Base-by-base conservation (phyloP, 768 basidiomycete species). In the Mycena latifolia region DNA sequence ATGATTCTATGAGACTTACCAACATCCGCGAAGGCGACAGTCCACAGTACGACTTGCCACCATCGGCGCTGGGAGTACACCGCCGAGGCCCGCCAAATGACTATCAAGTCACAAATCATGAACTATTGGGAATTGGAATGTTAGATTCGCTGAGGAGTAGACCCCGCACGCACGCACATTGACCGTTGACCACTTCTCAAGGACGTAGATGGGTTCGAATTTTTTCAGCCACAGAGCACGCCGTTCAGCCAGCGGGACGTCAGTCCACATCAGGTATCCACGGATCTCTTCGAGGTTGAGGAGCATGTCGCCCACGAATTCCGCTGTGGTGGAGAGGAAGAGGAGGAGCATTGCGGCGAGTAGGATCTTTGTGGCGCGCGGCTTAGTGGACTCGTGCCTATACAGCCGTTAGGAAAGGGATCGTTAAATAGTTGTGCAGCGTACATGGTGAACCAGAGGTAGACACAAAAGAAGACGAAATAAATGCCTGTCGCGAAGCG, bases 41-140 rank as follows among this genome's bases (percentile, higher is more conserved):
- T 17, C 50, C 46, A 54, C 17, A 66, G 41, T 2, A n/a, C 27
- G 5, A 51, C 9, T 20, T 46, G 58, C 31, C n/a, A 18, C 45
- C 43, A 51, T n/a, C 58, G 54, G 25, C 29, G 28, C 8, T 24
- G 22, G 6, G 46, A 12, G n/a, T 53, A 51, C 22, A 66, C 24
- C 10, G 62, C 65, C 5, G 52, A 61, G 24, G 65, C 65, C 17
- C 65, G 65, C 65, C 65, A 66, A 17, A 66, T 51, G 5, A 66
- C 65, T 27, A 66, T 55, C 17, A 52, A 33, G 54, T 66, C 65
- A n/a, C 60, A 66, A 20, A 66, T 51, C 27, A 61, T 41, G 33
- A 66, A 66, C 65, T 66, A 39, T 55, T 28, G 15, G 6, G 54
- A 25, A 39, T 41, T 43, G 43, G 43, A n/a, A n/a, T n/a, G 29